A percentile compares a stretch with the other conserved stretches of the same genome.
phyloP scores from a whole-genome alignment of 1,139 yeast genomes.

The Pichia sp. region DNA sequence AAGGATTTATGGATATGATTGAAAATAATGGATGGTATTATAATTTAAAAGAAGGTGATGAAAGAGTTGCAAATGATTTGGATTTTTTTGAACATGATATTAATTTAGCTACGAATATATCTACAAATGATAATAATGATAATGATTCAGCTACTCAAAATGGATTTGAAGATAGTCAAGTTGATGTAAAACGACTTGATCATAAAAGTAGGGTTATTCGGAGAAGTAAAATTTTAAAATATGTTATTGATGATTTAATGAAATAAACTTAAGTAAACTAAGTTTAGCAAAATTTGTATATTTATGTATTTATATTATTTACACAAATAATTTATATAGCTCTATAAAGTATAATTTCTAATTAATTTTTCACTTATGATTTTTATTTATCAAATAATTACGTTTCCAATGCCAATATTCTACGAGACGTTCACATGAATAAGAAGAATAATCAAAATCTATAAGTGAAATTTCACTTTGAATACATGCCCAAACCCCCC shows the following conservation, averaged over 20 bases:
- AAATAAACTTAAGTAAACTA: not conserved
- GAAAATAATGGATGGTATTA: conserved; percentile 52
- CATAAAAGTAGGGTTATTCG: conserved; percentile 20
- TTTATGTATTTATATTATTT: not conserved
- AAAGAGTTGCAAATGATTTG: not conserved
- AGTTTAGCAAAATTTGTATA: too few relatives aligned
- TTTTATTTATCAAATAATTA: conserved; percentile 17
- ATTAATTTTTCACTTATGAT: too few relatives aligned
- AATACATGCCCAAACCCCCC: conserved; percentile 84
- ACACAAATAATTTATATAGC: not conserved
- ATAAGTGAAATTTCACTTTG: conserved; percentile 66
- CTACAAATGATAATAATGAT: too few relatives aligned
- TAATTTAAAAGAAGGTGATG: conserved; percentile 12
- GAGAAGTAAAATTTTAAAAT: conserved; percentile 23
- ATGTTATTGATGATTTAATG: conserved; percentile 20
- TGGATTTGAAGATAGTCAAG: not conserved
- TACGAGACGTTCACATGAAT: conserved; percentile 52
- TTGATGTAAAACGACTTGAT: not conserved
- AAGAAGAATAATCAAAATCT: conserved; percentile 65
- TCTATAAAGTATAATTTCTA: not conserved
- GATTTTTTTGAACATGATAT: conserved; percentile 5
- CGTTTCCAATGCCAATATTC: conserved; percentile 71
- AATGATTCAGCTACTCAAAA: too few relatives aligned
- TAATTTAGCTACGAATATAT: too few relatives aligned
- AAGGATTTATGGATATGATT: conserved; percentile 57